Conservation (phyloP, 2,329 filamentous ascomycete species). For the Metarhizium robertsii region DNA sequence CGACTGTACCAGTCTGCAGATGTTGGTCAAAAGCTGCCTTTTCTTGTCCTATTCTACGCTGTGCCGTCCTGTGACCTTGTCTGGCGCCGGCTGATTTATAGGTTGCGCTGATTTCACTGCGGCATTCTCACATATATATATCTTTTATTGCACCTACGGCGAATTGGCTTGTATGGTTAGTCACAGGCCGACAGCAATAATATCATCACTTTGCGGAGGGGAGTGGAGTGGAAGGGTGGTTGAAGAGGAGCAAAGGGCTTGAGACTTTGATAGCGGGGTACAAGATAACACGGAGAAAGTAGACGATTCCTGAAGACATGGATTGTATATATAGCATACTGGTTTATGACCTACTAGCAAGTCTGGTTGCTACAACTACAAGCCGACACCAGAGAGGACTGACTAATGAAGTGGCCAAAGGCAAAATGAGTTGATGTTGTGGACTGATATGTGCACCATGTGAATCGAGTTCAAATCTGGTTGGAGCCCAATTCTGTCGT, state of each 20-base stretch:
- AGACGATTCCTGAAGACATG: neutral
- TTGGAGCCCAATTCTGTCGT: no score
- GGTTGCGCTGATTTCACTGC: neutral
- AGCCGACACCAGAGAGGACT: neutral
- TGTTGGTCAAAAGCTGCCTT: neutral
- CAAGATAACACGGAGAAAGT: neutral
- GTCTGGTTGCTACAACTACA: neutral
- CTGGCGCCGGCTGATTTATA: neutral
- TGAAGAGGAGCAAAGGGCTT: neutral
- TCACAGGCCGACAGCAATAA: neutral
- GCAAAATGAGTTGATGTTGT: neutral
- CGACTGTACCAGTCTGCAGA: slow-evolving; percentile 1
- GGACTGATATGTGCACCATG: neutral
- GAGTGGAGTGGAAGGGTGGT: neutral
- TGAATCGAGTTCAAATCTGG: neutral
- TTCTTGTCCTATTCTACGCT: slow-evolving; percentile 1
- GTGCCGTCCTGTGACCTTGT: neutral
- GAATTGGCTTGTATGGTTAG: neutral
- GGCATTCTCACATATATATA: neutral
- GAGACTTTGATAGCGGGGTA: neutral
- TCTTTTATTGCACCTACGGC: neutral
- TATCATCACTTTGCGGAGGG: neutral
- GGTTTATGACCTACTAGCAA: neutral
- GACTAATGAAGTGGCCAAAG: neutral
- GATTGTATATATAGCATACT: neutral